Evolutionary conservation across 345 rosid species (phyloP), one percentile per base, ranked within the genome.

Genomic region (Hibiscus tridactylites): DNA sequence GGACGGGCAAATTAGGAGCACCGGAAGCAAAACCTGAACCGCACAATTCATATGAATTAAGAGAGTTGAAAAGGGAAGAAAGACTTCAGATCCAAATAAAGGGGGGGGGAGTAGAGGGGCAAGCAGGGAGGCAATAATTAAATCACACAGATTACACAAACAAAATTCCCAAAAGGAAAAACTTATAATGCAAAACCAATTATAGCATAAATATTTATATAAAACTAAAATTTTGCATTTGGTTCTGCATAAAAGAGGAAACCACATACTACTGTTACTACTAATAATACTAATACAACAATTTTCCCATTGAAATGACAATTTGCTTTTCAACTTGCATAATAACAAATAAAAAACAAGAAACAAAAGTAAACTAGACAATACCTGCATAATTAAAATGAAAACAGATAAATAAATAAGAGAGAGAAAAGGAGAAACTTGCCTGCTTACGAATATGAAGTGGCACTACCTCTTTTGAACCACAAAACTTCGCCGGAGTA

Each of bases 401-500:
- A 69, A 54, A 52, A 52, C 31, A 26, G 28, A 19, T 2, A 71
- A 37, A 35, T 37, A 47, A 42, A 42, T 3, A 29, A 28, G 2
- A 26, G 56, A 50, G 56, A n/a, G 47, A 39, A 5, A 39, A 5
- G 10, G 12, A 42, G n/a, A 54, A 77, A 71, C 94, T 71, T 79
- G 90, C 99, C 79, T 84, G 88, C 74, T 83, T 83, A 72, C 95
- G 89, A 79, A 85, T 77, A 76, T 92, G 85, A 73, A 96, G 91
- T 2, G 96, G 91, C 81, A 96, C 98, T 69, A 91, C 88, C 84
- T 92, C 98, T 77, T 96, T 96, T 5, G 97, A 84, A 31, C 99
- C 99, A 21, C 87, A 96, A 84, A 92, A 96, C 76, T 92, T 96
- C 1, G 93, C 88, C 2, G 99, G 99, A 29, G 93, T 91, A 52